Evolutionary conservation across 768 basidiomycete species (phyloP).

Genomic region (Pholiota conissans): DNA sequence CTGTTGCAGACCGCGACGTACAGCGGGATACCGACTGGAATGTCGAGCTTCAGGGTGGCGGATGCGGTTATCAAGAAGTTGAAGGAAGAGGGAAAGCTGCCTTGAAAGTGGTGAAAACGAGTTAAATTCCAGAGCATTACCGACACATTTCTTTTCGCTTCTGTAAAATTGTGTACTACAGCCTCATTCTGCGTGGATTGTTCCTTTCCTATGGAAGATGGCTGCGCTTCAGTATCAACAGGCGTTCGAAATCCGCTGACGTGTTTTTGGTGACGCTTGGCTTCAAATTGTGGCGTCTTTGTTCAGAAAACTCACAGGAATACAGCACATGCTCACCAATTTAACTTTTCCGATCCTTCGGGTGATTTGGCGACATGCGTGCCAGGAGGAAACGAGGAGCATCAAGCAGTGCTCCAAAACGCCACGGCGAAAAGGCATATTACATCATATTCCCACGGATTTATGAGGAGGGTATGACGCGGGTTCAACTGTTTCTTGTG

Average conservation of each 20-base stretch:
- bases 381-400: background rate
- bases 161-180: too few relatives aligned
- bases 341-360: too few relatives aligned
- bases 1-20: constrained; percentile 43
- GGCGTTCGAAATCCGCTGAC: too few relatives aligned
- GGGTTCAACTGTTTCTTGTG: constrained; percentile 2
- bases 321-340: too few relatives aligned
- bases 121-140: too few relatives aligned
- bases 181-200: too few relatives aligned
- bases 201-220: too few relatives aligned
- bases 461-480: constrained; percentile 9
- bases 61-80: constrained; percentile 38
- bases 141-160: too few relatives aligned
- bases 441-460: constrained; percentile 18
- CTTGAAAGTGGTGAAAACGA: background rate
- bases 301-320: too few relatives aligned
- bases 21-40: constrained; percentile 42
- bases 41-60: constrained; percentile 40
- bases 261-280: too few relatives aligned
- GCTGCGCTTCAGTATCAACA: background rate
- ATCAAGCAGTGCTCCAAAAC: background rate
- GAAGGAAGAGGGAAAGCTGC: constrained; percentile 33
- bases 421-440: background rate
- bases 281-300: too few relatives aligned
- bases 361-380: too few relatives aligned